Evolutionary conservation across 2,329 filamentous ascomycete genomes (phyloP).

Genomic region (Ceratocystis ficicola): DNA sequence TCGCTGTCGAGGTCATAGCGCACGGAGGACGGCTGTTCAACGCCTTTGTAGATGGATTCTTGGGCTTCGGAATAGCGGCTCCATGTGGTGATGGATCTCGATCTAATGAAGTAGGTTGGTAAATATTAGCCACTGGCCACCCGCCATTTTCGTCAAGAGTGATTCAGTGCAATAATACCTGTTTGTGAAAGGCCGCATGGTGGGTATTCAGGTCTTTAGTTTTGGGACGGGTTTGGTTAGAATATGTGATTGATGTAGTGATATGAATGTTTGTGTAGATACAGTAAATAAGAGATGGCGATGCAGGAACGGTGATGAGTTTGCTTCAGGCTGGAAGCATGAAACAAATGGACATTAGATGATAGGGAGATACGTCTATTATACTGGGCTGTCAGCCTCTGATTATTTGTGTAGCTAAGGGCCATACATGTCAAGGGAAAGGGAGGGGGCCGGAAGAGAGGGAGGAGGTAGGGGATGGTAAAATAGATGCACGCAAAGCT

Average conservation of each 20-base stretch:
- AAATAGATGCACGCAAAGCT: background rate
- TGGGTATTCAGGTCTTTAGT: background rate
- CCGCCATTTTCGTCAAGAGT: background rate
- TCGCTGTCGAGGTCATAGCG: slow-evolving; percentile 16
- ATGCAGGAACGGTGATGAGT: background rate
- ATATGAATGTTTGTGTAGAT: slow-evolving; percentile 1
- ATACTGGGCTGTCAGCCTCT: background rate
- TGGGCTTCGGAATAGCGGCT: slow-evolving; percentile 17
- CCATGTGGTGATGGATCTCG: slow-evolving; percentile 15
- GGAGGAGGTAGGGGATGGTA: background rate
- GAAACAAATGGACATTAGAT: background rate
- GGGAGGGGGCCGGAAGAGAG: background rate
- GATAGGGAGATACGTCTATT: background rate
- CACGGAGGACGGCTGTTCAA: slow-evolving; percentile 14
- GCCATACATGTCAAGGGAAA: background rate
- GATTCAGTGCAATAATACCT: background rate
- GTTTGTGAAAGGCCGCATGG: slow-evolving; percentile 5
- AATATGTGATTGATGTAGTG: background rate
- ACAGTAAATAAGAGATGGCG: background rate
- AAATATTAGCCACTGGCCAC: background rate
- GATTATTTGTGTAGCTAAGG: background rate
- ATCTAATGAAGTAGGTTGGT: background rate
- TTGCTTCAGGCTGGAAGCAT: background rate
- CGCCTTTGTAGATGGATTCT: slow-evolving; percentile 9
- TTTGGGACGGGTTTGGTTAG: background rate